Evolutionary conservation across 768 basidiomycete species (phyloP).

Genomic region (Lentinula edodes): DNA sequence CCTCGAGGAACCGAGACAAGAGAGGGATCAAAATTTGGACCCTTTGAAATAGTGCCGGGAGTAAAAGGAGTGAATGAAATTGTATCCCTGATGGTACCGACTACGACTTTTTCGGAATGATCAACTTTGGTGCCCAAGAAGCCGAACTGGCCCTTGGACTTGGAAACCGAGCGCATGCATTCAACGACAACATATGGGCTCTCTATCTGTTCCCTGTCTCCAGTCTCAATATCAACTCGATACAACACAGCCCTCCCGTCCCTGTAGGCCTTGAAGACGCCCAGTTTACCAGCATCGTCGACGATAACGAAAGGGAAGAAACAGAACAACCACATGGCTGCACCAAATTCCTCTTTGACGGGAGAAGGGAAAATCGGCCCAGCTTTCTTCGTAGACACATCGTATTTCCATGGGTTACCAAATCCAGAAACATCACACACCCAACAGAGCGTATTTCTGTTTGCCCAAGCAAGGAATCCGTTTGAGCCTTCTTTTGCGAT

Average conservation of each 20-base stretch:
- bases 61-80: constrained; percentile 5
- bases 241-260: constrained; percentile 24
- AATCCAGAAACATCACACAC: constrained; percentile 47
- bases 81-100: constrained; percentile 11
- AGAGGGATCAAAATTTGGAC: background rate
- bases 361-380: constrained; percentile 3
- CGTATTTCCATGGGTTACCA: constrained; percentile 45
- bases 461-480: constrained; percentile 41
- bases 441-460: constrained; percentile 39
- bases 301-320: constrained; percentile 17
- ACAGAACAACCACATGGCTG: constrained; percentile 14
- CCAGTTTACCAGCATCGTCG: constrained; percentile 16
- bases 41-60: background rate
- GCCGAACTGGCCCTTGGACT: constrained; percentile 22
- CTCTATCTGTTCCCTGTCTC: constrained; percentile 23
- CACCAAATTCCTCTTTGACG: constrained; percentile 18
- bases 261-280: constrained; percentile 24
- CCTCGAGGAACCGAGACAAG: constrained; percentile 21
- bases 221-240: constrained; percentile 18
- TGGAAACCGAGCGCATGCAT: constrained; percentile 28
- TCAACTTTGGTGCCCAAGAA: constrained; percentile 41
- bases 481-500: constrained; percentile 38
- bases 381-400: constrained; percentile 10
- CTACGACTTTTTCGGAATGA: constrained; percentile 30
- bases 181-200: constrained; percentile 38